Base-by-base conservation (phyloP, 352 stramenopile genomes). In the Peronospora tabacina region DNA sequence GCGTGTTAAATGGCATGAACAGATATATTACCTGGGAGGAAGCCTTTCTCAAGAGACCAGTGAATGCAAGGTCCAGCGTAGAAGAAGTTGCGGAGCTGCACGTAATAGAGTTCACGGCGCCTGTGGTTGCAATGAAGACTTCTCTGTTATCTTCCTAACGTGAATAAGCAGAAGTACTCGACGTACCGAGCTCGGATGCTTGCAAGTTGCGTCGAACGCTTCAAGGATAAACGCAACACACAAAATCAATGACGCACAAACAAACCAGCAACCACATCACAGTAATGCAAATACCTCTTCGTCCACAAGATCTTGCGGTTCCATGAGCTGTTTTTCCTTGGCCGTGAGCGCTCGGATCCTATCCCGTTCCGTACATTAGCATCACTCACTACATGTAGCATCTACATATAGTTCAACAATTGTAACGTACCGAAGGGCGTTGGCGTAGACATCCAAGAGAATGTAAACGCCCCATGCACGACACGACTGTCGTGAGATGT, bases 71-170 rank as follows among this genome's bases (percentile, higher is more conserved):
- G 78, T 3, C 79, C 76, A 50, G 85, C 75, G 63, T 78, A 87
- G 50, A 77, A 85, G n/a, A 81, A 75, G 61, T 92, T 90, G 30
- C 82, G 76, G 35, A 90, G 58, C 49, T 90, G 79, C 40, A 84
- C 41, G 47, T 78, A 90, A 61, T 87, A 87, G 0, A 90, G 65
- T 55, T 90, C 80, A 55, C 63, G 72, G 24, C 76, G 72, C 32
- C 77, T 86, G 55, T 10, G 54, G 24, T 19, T 16, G 15, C 38
- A 49, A 49, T 13, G 17, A 42, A 39, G 11, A 44, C 11, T 16
- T 3, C n/a, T 44, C n/a, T 44, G n/a, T 52, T 39, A 54, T 3
- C 7, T 47, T 35, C 12, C 7, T 12, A 5, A 1, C 26, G 15
- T 3, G 13, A 17, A 41, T 11, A 12, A 24, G 24, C 12, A 28